Evolutionary conservation across 345 rosid genomes (phyloP), one percentile per base, ranked within the genome.

Genomic region (Arabis hirsuta): DNA sequence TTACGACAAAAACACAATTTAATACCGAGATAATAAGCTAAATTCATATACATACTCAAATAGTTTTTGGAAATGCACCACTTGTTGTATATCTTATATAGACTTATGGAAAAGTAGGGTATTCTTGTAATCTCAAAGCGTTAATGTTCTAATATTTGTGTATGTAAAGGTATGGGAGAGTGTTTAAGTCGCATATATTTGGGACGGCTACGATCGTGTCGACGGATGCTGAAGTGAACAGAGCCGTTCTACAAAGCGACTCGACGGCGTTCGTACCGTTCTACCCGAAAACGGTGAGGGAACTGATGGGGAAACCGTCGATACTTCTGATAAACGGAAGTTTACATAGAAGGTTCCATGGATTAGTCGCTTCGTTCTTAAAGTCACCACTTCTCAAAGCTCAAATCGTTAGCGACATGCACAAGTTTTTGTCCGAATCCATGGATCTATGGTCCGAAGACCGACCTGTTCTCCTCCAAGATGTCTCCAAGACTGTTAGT

Each of bases 171-270:
- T 87, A 88, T 47, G 99, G 99, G 38, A 90, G 87, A 78, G 97
- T 96, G 84, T 96, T 96, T 74, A 96, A 87, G 87, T 90, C 99
- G 8, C 99, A 96, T 78, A 85, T 96, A 66, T 96, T 91, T 80
- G 98, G 99, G 16, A 85, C 83, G 43, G 87, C 87, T 12, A 87
- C 92, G 2, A 86, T 96, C 2, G 90, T 96, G 13, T 95, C 99
- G 34, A 92, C 96, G 59, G 99, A 96, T 77, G 90, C 90, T 70
- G 97, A 88, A 74, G 92, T 96, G 77, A 96, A 84, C 80, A 87
- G 78, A 72, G 67, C 85, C 41, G 88, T 96, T 65, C 86, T 96
- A 9, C 99, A 90, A 52, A 90, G 97, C 74, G 98, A 90, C 74
- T 79, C 94, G 12, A 87, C 83, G 67, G 32, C 82, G 9, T 96